phyloP scores from a whole-genome alignment of 192 early-diverging fungal species.

The Entophlyctis luteolus region DNA sequence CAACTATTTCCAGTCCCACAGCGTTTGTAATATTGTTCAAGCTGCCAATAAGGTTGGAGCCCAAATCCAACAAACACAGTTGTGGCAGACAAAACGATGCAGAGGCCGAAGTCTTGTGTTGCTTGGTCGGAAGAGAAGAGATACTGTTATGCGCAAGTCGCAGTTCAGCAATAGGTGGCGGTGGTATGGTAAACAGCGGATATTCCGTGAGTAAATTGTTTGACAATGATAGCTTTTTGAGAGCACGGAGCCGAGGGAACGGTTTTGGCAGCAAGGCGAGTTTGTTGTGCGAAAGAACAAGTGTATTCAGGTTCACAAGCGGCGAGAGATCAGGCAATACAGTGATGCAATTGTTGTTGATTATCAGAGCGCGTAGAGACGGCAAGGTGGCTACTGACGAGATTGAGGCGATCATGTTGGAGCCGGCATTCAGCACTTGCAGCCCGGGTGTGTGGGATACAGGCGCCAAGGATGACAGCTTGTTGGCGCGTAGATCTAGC shows the following conservation, averaged over 20 bases:
- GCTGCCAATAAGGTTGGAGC: constrained; percentile 52
- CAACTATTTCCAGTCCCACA: constrained; percentile 53
- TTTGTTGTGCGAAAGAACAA: constrained; percentile 75
- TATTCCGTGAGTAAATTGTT: constrained; percentile 67
- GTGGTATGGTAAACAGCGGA: constrained; percentile 54
- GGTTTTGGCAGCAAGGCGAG: constrained; percentile 49
- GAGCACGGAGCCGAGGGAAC: constrained; percentile 43
- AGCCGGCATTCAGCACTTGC: constrained; percentile 63
- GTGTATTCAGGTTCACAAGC: constrained; percentile 15
- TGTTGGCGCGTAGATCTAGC: neutral
- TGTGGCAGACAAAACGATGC: constrained; percentile 29
- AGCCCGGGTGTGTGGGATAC: neutral
- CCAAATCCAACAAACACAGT: constrained; percentile 22
- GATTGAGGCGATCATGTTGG: constrained; percentile 62
- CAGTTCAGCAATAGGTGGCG: constrained; percentile 62
- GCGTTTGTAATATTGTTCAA: constrained; percentile 45
- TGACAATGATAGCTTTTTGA: constrained; percentile 73
- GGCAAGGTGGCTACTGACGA: constrained; percentile 52
- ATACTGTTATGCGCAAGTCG: constrained; percentile 76
- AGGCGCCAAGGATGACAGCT: neutral
- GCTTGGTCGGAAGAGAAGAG: constrained; percentile 30
- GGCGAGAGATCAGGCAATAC: constrained; percentile 5
- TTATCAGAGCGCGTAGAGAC: constrained; percentile 70
- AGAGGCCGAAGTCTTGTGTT: constrained; percentile 14
- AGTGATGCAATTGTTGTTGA: constrained; percentile 65